Evolutionary conservation across 768 basidiomycete species (phyloP).

Genomic region (Naganishia onofrii): DNA sequence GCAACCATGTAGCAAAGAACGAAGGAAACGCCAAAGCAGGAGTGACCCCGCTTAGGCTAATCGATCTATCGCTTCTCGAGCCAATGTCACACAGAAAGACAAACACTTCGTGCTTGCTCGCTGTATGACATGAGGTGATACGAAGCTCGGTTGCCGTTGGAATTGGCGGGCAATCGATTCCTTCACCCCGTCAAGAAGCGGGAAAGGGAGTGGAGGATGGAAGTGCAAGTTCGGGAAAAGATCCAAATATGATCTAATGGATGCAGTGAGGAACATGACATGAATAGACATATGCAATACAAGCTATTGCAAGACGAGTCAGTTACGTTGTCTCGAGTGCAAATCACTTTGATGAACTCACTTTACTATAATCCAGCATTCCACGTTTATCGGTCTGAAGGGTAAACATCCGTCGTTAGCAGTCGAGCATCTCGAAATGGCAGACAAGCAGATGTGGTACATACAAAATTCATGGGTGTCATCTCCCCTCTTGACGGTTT

Average conservation of each 20-base stretch:
- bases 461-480: conserved; percentile 95
- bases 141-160: conserved; percentile 38
- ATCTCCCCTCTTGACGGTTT: conserved; percentile 92
- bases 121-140: conserved; percentile 32
- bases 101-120: conserved; percentile 29
- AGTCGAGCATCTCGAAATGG: not conserved
- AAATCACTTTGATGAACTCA: conserved; percentile 19
- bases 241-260: not conserved
- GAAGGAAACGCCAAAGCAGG: conserved; percentile 30
- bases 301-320: conserved; percentile 5
- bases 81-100: conserved; percentile 13
- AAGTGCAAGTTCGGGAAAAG: not conserved
- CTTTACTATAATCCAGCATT: not conserved
- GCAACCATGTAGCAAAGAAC: conserved; percentile 50
- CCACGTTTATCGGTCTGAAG: conserved; percentile 39
- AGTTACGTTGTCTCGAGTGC: conserved; percentile 12
- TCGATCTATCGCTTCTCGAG: conserved; percentile 26
- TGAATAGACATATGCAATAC: conserved; percentile 14
- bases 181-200: conserved; percentile 35
- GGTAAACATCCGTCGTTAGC: not conserved
- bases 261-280: conserved; percentile 11
- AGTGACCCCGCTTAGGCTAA: conserved; percentile 21
- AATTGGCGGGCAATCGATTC: conserved; percentile 34
- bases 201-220: conserved; percentile 13
- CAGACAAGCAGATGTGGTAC: conserved; percentile 34